Evolutionary conservation across 441 rosid genomes (phyloP).

Genomic region (Geranium incanum): DNA sequence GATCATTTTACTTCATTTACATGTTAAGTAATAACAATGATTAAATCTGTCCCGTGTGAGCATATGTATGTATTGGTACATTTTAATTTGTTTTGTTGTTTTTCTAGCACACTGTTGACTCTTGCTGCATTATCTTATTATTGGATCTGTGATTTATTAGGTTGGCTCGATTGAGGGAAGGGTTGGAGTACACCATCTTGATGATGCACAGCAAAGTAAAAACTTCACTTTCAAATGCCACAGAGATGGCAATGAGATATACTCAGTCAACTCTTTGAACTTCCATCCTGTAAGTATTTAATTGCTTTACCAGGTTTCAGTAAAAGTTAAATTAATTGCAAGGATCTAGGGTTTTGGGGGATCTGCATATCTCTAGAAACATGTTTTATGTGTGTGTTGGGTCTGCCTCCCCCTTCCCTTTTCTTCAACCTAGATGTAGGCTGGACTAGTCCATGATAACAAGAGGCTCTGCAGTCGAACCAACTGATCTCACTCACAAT

Average conservation of each 20-base stretch:
- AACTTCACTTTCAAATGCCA: conserved; percentile 97
- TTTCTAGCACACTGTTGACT: neutral
- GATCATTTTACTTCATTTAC: neutral
- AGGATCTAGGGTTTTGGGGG: neutral
- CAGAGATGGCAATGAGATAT: conserved; percentile 70
- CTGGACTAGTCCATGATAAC: neutral
- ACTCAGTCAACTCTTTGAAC: conserved; percentile 82
- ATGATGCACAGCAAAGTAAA: conserved; percentile 63
- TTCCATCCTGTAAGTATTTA: conserved; percentile 76
- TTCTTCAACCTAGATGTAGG: neutral
- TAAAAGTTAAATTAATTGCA: neutral
- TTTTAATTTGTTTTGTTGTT: neutral
- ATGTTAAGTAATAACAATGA: neutral
- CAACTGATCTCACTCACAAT: neutral
- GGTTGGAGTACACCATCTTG: conserved; percentile 95
- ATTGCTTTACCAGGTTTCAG: conserved; percentile 3
- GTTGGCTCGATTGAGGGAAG: conserved; percentile 94
- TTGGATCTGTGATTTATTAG: conserved; percentile 29
- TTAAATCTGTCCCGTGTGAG: neutral
- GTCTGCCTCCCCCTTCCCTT: neutral
- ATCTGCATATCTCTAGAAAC: neutral
- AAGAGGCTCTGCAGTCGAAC: conserved; percentile 2
- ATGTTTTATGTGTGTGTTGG: neutral
- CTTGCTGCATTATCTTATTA: neutral
- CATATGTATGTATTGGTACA: neutral